Evolutionary conservation across 1,284 basidiomycete species (phyloP).

Genomic region (Sporisorium scitamineum): DNA sequence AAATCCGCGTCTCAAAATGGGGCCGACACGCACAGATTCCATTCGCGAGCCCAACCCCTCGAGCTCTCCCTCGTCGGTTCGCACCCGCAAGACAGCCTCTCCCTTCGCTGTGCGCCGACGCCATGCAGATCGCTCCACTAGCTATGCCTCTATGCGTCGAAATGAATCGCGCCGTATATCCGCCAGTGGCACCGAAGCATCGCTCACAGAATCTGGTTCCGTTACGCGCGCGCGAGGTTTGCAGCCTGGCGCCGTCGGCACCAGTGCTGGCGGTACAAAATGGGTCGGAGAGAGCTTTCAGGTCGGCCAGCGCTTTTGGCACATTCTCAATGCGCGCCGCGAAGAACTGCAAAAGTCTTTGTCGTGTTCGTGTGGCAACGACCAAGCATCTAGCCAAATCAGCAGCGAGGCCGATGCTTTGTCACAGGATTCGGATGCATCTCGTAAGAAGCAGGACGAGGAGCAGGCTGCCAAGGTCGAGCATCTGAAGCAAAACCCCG

Average conservation of each 20-base stretch:
- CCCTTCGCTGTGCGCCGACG: constrained; percentile 35
- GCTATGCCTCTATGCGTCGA: constrained; percentile 30
- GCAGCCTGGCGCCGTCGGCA: constrained; percentile 54
- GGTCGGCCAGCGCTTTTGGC: constrained; percentile 59
- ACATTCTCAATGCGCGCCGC: constrained; percentile 49
- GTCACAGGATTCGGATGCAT: not conserved
- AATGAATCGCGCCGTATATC: constrained; percentile 15
- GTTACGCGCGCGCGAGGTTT: constrained; percentile 24
- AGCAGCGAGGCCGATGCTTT: not conserved
- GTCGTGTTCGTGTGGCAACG: constrained; percentile 26
- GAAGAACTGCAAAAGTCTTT: constrained; percentile 24
- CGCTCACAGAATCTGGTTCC: constrained; percentile 9
- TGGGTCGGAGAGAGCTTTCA: constrained; percentile 66
- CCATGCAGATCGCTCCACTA: constrained; percentile 20
- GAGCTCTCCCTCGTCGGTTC: constrained; percentile 17
- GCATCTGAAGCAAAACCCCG: constrained; percentile 42
- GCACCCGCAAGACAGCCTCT: constrained; percentile 22
- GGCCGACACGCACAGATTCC: constrained; percentile 12
- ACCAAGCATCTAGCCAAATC: not conserved
- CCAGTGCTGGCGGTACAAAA: constrained; percentile 62
- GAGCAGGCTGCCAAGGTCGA: constrained; percentile 37
- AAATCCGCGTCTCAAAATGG: constrained; percentile 4
- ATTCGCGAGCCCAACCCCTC: constrained; percentile 1
- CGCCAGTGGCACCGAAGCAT: constrained; percentile 22
- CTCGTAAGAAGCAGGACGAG: constrained; percentile 15